phyloP scores from a whole-genome alignment of 1,139 yeast species.

The Diutina sp. region DNA sequence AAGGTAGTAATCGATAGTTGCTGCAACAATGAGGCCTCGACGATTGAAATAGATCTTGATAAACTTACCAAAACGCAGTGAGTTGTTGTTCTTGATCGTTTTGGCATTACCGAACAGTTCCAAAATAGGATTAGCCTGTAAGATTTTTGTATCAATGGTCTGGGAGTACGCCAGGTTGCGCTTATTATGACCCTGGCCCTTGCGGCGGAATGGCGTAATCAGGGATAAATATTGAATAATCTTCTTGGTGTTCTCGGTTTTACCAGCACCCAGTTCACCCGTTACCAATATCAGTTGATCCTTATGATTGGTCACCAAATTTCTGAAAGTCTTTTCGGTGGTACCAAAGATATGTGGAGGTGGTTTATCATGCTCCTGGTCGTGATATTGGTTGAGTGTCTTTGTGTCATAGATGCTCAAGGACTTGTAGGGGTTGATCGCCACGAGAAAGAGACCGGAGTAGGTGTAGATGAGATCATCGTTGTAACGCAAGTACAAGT shows the following conservation, averaged over 20 bases:
- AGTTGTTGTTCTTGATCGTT: constrained; percentile 85
- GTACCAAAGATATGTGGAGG: constrained; percentile 87
- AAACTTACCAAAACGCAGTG: constrained; percentile 95
- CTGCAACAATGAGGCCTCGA: constrained; percentile 65
- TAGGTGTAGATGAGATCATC: constrained; percentile 69
- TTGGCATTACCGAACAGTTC: constrained; percentile 98
- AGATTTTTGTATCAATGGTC: constrained; percentile 65
- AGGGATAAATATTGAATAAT: constrained; percentile 87
- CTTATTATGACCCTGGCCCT: background rate
- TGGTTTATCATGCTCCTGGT: constrained; percentile 26
- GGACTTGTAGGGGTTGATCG: constrained; percentile 81
- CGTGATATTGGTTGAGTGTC: constrained; percentile 41
- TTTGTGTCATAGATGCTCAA: constrained; percentile 60
- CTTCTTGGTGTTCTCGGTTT: constrained; percentile 94
- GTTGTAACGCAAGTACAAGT: constrained; percentile 61
- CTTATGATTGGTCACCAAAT: constrained; percentile 53
- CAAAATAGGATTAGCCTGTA: constrained; percentile 89
- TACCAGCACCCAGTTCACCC: constrained; percentile 98
- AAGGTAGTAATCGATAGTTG: constrained; percentile 88
- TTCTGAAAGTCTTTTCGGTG: constrained; percentile 79
- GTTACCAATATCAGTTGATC: constrained; percentile 91
- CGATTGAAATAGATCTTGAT: constrained; percentile 70
- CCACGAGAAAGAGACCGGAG: constrained; percentile 84
- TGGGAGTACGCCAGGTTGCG: background rate
- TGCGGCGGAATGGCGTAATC: constrained; percentile 26